Evolutionary conservation across 1,139 yeast genomes (phyloP), one percentile per base, ranked within the genome.

Genomic region (Pichia cactophila): DNA sequence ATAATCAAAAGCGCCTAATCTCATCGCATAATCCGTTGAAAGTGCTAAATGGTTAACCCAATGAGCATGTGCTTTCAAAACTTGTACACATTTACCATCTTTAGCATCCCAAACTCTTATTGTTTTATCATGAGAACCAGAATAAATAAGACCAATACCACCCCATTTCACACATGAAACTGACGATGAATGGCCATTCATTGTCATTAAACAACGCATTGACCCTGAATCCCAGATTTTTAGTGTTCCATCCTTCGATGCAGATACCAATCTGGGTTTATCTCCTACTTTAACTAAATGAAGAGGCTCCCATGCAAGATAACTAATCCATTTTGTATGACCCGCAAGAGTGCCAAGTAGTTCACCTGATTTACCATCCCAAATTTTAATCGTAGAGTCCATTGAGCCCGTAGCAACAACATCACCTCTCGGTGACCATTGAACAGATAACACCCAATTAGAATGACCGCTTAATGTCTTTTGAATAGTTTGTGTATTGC

Each of bases 161-260:
- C 96, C 87, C 99, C 99, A 92, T 66, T 83, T 88, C 33, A 90
- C 95, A 69, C 97, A 88, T 5, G 96, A 84, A 3, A 92, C 97
- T 0, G 95, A 78, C 49, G 86, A 80, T 43, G 89, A 78, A 64
- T 92, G 99, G 0, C 98, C 97, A 53, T 88, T 78, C 77, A 92
- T 72, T 4, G 95, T 83, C 63, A 77, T 72, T 48, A 77, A 61
- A 61, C 94, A 81, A 1, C 74, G 74, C 61, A 96, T 76, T 45
- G 81, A 69, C n/a, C 80, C 75, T 5, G 90, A 75, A 61, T 92
- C 95, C 99, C 99, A 92, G 6, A 94, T 78, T 61, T 85, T 83
- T 11, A 90, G 74, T 1, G 96, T 83, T 16, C 95, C 89, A 65
- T 92, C 99, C 66, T 92, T 92, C 4, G 97, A 89, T 2, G 88